phyloP scores from a whole-genome alignment of 208 protist genomes.

The Wallacemonas sp. region DNA sequence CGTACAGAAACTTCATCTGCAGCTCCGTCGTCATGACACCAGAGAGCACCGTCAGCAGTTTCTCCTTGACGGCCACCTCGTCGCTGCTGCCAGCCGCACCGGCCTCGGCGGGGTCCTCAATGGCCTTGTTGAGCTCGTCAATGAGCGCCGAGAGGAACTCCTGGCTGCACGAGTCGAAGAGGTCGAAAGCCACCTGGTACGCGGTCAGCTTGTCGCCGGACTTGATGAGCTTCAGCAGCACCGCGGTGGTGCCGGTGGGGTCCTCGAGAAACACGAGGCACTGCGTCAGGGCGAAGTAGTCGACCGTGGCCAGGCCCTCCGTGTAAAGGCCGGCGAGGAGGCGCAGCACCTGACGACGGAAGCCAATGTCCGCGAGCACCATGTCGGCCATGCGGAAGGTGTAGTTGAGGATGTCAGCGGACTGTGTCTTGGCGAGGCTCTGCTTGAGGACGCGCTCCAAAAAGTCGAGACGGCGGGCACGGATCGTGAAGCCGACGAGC shows the following conservation, averaged over 20 bases:
- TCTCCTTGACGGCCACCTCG: conserved; percentile 41
- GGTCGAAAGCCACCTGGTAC: conserved; percentile 89
- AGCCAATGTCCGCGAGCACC: conserved; percentile 81
- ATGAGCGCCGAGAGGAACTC: conserved; percentile 81
- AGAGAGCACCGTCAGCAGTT: conserved; percentile 80
- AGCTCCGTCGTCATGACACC: conserved; percentile 92
- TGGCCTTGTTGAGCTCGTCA: conserved; percentile 37
- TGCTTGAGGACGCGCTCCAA: conserved; percentile 81
- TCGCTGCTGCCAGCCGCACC: neutral
- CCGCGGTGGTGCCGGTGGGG: conserved; percentile 60
- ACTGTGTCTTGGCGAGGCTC: conserved; percentile 59
- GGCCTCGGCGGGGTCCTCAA: conserved; percentile 7
- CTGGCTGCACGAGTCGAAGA: conserved; percentile 89
- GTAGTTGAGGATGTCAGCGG: conserved; percentile 91
- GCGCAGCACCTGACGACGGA: conserved; percentile 85
- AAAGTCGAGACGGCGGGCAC: conserved; percentile 83
- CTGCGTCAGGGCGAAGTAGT: conserved; percentile 94
- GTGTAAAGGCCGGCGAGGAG: conserved; percentile 90
- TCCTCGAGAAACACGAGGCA: conserved; percentile 96
- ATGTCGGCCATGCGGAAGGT: conserved; percentile 88
- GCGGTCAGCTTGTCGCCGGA: conserved; percentile 54
- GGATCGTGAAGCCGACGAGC: conserved; percentile 90
- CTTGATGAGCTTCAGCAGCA: conserved; percentile 85
- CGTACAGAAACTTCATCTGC: conserved; percentile 96
- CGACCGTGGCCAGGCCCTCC: conserved; percentile 51